Base-by-base conservation (phyloP, 1,284 basidiomycete species). In the Athelia psychrophila region DNA sequence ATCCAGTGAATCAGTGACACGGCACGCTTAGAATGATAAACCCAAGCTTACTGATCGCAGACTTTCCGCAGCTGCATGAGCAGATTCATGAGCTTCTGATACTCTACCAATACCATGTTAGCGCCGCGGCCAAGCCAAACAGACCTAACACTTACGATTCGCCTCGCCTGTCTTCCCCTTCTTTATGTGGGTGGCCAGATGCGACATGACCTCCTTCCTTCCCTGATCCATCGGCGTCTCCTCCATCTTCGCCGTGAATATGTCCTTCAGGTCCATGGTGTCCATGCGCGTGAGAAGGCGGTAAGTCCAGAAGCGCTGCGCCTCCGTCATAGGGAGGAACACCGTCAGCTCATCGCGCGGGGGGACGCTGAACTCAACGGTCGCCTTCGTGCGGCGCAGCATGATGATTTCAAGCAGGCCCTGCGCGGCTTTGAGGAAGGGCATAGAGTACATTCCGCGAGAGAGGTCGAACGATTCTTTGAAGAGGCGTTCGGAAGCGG, bases 221-320 rank as follows among this genome's bases (percentile, higher is more conserved):
- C 73, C 75, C 27, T 69, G 66, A 52, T 73, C 59, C 16, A 57
- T 54, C 2, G 58, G 55, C 3, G 57, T 57, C 30, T 70, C 64
- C 48, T 66, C 66, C 15, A 63, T 47, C 32, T 69, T 70, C 19
- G 56, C 56, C 33, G 60, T 61, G 50, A 84, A 83, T 44, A 84
- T 75, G 35, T 75, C 68, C 54, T 72, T 57, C 16, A 84, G 58
- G 40, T 80, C 75, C 18, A 74, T 53, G 2, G 69, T 68, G 51
- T 81, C 77, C 66, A 83, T 71, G 30, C 73, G 67, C 32, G 76
- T 81, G 30, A 85, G 63, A 9, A 85, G 62, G 19, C 79, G 67
- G 57, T 79, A 79, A 3, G 77, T 81, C 83, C 83, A 85, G 58
- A 84, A 85, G 40, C 80, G 64, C 59, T 85, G 83, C 0, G 75